A percentile compares a stretch with the other conserved stretches of the same genome.
Evolutionary conservation across 2,329 filamentous ascomycete genomes (phyloP).

Genomic region (Pseudogymnoascus sp.): DNA sequence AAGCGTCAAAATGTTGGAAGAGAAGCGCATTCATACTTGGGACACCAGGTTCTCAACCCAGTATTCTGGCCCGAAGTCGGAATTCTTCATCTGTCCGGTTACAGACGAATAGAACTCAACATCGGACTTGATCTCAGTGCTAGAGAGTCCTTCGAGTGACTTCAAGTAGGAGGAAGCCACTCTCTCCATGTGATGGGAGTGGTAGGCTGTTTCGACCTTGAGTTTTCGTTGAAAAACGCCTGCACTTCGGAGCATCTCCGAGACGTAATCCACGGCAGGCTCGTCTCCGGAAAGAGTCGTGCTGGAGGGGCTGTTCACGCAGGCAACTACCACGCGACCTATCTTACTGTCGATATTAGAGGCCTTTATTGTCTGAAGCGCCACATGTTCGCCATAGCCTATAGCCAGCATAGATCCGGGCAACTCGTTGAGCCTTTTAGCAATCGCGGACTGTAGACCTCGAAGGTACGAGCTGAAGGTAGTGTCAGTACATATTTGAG

Average conservation of each 20-base stretch:
- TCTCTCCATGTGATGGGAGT: constrained; percentile 29
- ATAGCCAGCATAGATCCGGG: constrained; percentile 25
- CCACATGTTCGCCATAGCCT: constrained; percentile 22
- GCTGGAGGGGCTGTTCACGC: constrained; percentile 24
- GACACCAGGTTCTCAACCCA: constrained; percentile 39
- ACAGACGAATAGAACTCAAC: neutral
- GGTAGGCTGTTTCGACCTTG: constrained; percentile 22
- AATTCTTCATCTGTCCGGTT: neutral
- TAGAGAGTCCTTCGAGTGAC: constrained; percentile 12
- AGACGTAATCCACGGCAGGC: constrained; percentile 11
- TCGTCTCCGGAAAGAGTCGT: constrained; percentile 22
- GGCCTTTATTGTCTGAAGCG: neutral
- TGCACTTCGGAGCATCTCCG: constrained; percentile 14
- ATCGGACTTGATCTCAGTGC: neutral
- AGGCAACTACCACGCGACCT: constrained; percentile 27
- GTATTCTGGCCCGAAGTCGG: constrained; percentile 26
- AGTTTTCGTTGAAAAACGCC: constrained; percentile 17
- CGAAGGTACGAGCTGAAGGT: constrained; percentile 36
- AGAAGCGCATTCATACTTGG: constrained; percentile 32
- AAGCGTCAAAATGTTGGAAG: constrained; percentile 10
- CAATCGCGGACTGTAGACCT: constrained; percentile 26
- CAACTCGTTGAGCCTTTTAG: constrained; percentile 32
- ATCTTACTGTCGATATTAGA: neutral
- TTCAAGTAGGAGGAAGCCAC: constrained; percentile 23
- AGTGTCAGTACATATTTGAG: neutral